A percentile compares a stretch with the other conserved stretches of the same genome.
Evolutionary conservation across 1,139 yeast species (phyloP).

Genomic region (Hemisphaericaspora lyxosophila): DNA sequence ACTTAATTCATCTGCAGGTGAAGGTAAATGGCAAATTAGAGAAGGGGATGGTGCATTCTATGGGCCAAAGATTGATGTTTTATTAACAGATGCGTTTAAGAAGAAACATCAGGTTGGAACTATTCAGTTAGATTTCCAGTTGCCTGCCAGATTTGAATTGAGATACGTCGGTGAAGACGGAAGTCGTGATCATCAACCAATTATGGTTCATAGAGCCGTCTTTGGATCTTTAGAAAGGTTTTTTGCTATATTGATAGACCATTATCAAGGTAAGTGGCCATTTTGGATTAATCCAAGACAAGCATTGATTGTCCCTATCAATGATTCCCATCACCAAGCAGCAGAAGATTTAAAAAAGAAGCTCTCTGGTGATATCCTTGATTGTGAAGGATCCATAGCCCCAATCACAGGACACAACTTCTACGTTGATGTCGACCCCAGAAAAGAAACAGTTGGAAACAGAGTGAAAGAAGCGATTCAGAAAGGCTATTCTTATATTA

Average conservation of each 20-base stretch:
- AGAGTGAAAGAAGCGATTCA: constrained; percentile 76
- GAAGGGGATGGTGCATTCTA: constrained; percentile 98
- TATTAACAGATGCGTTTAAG: constrained; percentile 77
- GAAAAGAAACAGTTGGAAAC: constrained; percentile 77
- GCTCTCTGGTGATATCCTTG: constrained; percentile 51
- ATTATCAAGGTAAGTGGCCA: constrained; percentile 95
- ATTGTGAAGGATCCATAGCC: constrained; percentile 32
- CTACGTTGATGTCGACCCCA: constrained; percentile 70
- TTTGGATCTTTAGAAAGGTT: constrained; percentile 94
- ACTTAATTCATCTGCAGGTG: constrained; percentile 55
- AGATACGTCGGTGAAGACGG: constrained; percentile 57
- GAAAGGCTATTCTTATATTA: constrained; percentile 75
- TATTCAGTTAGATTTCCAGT: constrained; percentile 90
- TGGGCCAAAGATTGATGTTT: constrained; percentile 92
- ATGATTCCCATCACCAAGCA: constrained; percentile 51
- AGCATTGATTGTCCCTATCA: constrained; percentile 81
- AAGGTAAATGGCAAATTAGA: constrained; percentile 65
- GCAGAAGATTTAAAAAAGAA: constrained; percentile 51
- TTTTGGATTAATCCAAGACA: constrained; percentile 98
- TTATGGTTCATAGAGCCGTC: constrained; percentile 92
- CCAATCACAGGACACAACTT: constrained; percentile 64
- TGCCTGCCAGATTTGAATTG: constrained; percentile 81
- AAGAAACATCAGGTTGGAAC: constrained; percentile 96
- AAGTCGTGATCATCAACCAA: constrained; percentile 62
- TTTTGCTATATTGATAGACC: constrained; percentile 86